phyloP scores from a whole-genome alignment of 2,329 filamentous ascomycete species.

The Talaromyces sp. region DNA sequence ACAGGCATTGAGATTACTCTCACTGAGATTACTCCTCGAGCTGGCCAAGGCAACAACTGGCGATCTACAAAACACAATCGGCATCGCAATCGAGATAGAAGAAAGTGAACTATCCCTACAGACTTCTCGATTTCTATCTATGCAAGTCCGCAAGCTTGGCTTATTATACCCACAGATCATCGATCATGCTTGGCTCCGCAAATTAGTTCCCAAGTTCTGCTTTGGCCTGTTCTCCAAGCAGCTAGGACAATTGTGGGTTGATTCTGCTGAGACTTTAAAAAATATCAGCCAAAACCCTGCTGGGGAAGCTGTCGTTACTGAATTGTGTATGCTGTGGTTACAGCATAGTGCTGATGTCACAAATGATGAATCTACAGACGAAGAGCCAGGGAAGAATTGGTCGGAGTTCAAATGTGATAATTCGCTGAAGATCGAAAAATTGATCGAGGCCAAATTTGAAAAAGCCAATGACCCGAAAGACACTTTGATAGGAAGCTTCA shows the following conservation, averaged over 20 bases:
- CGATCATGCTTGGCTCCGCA: constrained; percentile 62
- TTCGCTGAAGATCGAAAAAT: constrained; percentile 56
- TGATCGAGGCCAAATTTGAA: constrained; percentile 52
- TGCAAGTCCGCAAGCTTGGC: constrained; percentile 78
- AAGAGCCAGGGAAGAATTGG: constrained; percentile 26
- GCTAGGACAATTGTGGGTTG: constrained; percentile 82
- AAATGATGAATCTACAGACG: constrained; percentile 19
- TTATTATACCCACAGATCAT: constrained; percentile 59
- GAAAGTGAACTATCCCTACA: constrained; percentile 73
- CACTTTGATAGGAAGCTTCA: constrained; percentile 62
- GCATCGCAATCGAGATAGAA: constrained; percentile 74
- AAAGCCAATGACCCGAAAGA: constrained; percentile 54
- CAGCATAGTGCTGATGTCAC: constrained; percentile 25
- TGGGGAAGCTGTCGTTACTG: constrained; percentile 70
- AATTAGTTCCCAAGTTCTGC: constrained; percentile 74
- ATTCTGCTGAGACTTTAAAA: constrained; percentile 71
- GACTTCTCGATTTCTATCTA: constrained; percentile 72
- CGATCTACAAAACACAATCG: constrained; percentile 43
- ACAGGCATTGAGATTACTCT: constrained; percentile 68
- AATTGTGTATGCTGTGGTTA: constrained; percentile 77
- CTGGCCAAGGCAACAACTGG: constrained; percentile 52
- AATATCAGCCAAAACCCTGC: constrained; percentile 66
- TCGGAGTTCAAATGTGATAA: constrained; percentile 80
- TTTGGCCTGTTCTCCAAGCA: constrained; percentile 88
- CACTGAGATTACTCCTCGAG: constrained; percentile 67